A percentile compares a stretch with the other conserved stretches of the same genome.
These are phyloP conservation scores for Helicosporidium sp. DNA, from an alignment of 139 green algal species.

Conservation along the genomic window DNA sequence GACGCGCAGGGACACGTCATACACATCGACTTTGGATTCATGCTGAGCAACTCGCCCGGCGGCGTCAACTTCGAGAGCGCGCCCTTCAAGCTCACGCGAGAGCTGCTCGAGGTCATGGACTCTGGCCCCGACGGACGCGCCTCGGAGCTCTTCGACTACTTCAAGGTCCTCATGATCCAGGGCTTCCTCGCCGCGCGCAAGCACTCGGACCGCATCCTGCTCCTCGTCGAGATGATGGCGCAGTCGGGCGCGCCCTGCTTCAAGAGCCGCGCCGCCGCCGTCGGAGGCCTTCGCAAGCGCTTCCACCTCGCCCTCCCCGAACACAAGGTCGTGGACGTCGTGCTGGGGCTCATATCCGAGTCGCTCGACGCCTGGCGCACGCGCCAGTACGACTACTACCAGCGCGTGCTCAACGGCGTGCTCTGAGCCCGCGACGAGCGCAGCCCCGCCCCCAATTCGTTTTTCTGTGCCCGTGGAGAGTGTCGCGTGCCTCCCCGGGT, in stretches of 20 bases:
- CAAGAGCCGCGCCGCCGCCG: constrained; percentile 41
- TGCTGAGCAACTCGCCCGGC: constrained; percentile 64
- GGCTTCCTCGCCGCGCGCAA: constrained; percentile 80
- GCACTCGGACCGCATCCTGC: constrained; percentile 71
- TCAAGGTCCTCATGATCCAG: constrained; percentile 85
- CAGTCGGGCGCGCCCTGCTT: constrained; percentile 77
- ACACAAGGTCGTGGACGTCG: constrained; percentile 48
- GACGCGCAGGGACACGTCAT: constrained; percentile 68
- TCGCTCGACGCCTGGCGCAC: constrained; percentile 87
- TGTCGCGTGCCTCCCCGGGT: background rate
- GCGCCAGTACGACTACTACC: constrained; percentile 96
- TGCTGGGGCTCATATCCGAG: constrained; percentile 71
- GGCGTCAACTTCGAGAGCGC: constrained; percentile 63
- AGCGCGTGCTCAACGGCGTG: constrained; percentile 87
- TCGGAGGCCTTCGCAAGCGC: constrained; percentile 66
- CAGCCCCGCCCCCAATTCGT: background rate
- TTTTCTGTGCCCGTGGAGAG: background rate
- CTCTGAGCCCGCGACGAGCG: constrained; percentile 24
- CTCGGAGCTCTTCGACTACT: constrained; percentile 79
- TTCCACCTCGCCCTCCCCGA: constrained; percentile 48
- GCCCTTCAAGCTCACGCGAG: constrained; percentile 81
- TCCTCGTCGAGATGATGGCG: constrained; percentile 80
- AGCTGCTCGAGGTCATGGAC: constrained; percentile 96
- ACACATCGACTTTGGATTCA: constrained; percentile 99
- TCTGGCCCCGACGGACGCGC: constrained; percentile 52